Evolutionary conservation across 371 early-diverging fungal species (phyloP).

Genomic region (Haplosporangium sp.): DNA sequence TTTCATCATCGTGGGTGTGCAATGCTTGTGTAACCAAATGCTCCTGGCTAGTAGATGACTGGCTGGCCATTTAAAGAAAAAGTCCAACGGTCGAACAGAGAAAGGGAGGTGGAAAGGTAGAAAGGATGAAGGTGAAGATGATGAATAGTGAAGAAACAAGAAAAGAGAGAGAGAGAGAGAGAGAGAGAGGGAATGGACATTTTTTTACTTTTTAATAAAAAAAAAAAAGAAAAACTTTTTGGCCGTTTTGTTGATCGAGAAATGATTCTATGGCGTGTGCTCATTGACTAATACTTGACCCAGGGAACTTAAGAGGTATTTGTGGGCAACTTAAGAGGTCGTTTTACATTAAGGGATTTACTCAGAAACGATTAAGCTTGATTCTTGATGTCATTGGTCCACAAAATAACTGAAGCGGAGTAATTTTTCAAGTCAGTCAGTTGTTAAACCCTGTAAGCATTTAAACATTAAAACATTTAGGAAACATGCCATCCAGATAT

Average conservation of each 20-base stretch:
- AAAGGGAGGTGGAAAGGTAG: not conserved
- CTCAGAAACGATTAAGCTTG: conserved; percentile 21
- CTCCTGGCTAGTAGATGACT: not conserved
- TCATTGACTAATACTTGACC: conserved; percentile 7
- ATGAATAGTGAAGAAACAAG: not conserved
- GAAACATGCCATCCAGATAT: too few species aligned
- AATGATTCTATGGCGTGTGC: not conserved
- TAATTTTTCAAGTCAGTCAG: too few species aligned
- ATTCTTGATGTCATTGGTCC: conserved; percentile 1
- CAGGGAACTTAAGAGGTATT: conserved; percentile 30
- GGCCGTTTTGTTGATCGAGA: conserved; percentile 6
- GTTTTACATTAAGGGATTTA: not conserved
- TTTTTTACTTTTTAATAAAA: not conserved
- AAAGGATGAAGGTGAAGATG: not conserved
- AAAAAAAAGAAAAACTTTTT: not conserved
- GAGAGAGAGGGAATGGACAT: not conserved
- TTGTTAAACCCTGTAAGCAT: too few species aligned
- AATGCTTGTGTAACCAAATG: not conserved
- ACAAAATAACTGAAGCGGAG: too few species aligned
- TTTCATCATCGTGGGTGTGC: not conserved
- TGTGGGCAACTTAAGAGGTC: conserved; percentile 30
- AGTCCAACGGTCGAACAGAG: not conserved
- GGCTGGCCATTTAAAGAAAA: not conserved
- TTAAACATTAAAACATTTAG: too few species aligned
- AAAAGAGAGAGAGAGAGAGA: not conserved